Evolutionary conservation across 2,329 filamentous ascomycete genomes (phyloP).

Genomic region (Pseudogymnoascus sp.): DNA sequence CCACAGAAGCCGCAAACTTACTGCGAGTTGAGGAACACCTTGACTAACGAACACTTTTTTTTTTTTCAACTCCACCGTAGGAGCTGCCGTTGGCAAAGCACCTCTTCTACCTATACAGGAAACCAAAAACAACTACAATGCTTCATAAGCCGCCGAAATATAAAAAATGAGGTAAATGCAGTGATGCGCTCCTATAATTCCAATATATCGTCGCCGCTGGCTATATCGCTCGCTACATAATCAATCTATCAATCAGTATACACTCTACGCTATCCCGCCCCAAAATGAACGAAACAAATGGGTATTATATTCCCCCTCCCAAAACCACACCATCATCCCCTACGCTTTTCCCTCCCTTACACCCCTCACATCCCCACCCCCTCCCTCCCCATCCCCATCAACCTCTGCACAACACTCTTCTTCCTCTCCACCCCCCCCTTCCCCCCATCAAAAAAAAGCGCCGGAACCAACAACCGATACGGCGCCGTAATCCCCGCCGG

Average conservation of each 20-base stretch:
- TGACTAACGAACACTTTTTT: too few species aligned
- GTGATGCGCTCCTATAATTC: background rate
- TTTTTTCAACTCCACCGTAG: too few species aligned
- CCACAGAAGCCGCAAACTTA: too few species aligned
- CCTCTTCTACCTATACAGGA: too few species aligned
- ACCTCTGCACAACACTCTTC: slow-evolving; percentile 1
- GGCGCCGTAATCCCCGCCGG: slow-evolving; percentile 81
- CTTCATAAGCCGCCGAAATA: background rate
- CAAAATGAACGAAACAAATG: slow-evolving; percentile 3
- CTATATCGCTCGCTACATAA: slow-evolving; percentile 2
- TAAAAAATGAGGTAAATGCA: background rate
- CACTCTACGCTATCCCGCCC: slow-evolving; percentile 4
- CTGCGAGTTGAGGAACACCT: too few species aligned
- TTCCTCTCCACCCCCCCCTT: background rate
- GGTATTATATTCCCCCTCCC: slow-evolving; percentile 1
- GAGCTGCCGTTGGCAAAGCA: too few species aligned
- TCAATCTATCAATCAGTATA: slow-evolving; percentile 5
- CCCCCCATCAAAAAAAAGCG: background rate
- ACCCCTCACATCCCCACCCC: background rate
- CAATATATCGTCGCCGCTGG: background rate
- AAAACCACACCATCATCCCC: background rate
- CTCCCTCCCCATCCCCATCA: background rate
- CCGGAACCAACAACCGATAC: slow-evolving; percentile 77
- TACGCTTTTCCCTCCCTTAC: background rate
- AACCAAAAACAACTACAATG: too few species aligned